These are phyloP conservation scores for Cadophora luteo-olivacea DNA, from an alignment of 2,329 filamentous ascomycete genomes.

Conservation along the genomic window DNA sequence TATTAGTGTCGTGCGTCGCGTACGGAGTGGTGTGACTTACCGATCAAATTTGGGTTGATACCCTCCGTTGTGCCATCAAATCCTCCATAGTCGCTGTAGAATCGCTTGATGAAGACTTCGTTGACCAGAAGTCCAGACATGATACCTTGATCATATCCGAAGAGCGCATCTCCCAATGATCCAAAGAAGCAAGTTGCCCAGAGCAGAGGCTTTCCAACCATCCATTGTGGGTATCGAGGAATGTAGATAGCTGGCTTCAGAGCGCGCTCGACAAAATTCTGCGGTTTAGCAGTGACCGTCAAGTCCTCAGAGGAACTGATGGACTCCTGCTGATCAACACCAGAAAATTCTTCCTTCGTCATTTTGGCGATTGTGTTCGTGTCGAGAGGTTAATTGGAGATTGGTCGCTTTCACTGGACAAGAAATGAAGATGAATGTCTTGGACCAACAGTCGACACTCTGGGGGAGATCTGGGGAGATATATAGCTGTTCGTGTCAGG, in stretches of 20 bases:
- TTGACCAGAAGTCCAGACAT: slow-evolving; percentile 21
- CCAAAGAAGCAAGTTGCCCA: slow-evolving; percentile 17
- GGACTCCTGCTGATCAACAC: neutral
- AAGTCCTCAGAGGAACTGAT: neutral
- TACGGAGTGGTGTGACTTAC: neutral
- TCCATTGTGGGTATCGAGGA: slow-evolving; percentile 9
- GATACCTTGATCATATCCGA: slow-evolving; percentile 21
- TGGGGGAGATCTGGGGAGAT: neutral
- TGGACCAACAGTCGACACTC: neutral
- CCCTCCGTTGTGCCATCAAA: neutral
- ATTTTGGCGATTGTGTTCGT: neutral
- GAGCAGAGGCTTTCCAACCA: slow-evolving; percentile 5
- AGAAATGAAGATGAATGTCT: neutral
- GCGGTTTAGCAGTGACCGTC: neutral
- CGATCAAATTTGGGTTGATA: slow-evolving; percentile 14
- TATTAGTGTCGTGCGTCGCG: neutral
- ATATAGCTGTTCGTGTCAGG: neutral
- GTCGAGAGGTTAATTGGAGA: neutral
- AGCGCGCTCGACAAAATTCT: slow-evolving; percentile 12
- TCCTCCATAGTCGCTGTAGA: slow-evolving; percentile 9
- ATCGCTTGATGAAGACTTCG: slow-evolving; percentile 15
- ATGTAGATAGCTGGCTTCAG: slow-evolving; percentile 14
- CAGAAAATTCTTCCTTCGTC: neutral
- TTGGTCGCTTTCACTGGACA: neutral
- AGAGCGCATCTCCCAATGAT: slow-evolving; percentile 14